Conservation (phyloP, 352 stramenopile genomes). For the Phytophthora nicotianae region DNA sequence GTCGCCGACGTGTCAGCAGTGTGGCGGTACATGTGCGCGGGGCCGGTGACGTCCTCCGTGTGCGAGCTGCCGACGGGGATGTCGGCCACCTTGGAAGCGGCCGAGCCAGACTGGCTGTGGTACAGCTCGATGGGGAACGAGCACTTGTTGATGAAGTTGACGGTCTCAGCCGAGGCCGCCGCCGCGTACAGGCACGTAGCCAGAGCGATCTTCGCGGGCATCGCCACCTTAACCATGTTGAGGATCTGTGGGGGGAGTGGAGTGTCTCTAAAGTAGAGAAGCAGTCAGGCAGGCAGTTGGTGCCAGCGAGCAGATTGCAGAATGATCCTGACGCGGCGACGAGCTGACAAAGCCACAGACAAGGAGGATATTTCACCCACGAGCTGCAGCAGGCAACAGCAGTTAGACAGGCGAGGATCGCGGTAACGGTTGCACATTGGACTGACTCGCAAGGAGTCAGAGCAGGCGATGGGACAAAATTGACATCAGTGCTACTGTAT, state of each 20-base stretch:
- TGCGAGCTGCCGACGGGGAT: slow-evolving; percentile 27
- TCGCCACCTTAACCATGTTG: slow-evolving; percentile 36
- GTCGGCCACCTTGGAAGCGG: slow-evolving; percentile 17
- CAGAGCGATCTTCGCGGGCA: slow-evolving; percentile 25
- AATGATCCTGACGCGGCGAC: slow-evolving; percentile 24
- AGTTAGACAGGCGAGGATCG: slow-evolving; percentile 30
- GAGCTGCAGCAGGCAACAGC: not conserved
- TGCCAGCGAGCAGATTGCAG: slow-evolving; percentile 35
- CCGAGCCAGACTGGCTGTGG: slow-evolving; percentile 41
- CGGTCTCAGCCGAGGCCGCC: slow-evolving; percentile 22
- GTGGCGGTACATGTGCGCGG: slow-evolving; percentile 63
- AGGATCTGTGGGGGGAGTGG: slow-evolving; percentile 1
- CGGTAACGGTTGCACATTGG: slow-evolving; percentile 27
- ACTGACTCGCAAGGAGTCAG: slow-evolving; percentile 30
- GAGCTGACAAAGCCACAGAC: slow-evolving; percentile 7
- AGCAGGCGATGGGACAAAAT: slow-evolving; percentile 20
- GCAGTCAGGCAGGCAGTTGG: slow-evolving; percentile 17
- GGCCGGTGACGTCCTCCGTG: slow-evolving; percentile 26
- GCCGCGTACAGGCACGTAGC: slow-evolving; percentile 30
- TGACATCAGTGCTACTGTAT: slow-evolving; percentile 1
- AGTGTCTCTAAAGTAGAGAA: slow-evolving; percentile 20
- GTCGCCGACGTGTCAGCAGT: slow-evolving; percentile 40
- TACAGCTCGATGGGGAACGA: slow-evolving; percentile 39
- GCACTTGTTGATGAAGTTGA: slow-evolving; percentile 61
- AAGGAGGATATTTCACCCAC: slow-evolving; percentile 12